Evolutionary conservation across 106 monocot species (phyloP).

Genomic region (Apostasia shenzhenica): DNA sequence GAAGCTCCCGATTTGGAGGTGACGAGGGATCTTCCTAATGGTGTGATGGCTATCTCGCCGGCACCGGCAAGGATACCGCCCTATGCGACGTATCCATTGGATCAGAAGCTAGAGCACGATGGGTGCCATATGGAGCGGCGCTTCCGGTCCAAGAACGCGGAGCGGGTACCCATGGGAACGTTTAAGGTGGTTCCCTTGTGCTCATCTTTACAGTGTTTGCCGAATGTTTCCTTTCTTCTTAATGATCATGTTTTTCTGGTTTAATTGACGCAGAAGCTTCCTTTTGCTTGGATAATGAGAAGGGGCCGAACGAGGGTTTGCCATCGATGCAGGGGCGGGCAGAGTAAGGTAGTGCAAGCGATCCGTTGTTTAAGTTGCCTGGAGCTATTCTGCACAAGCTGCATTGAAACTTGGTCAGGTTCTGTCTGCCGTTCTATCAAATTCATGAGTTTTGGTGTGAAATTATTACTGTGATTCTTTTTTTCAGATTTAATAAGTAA

Average conservation of each 20-base stretch:
- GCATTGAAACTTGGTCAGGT: slow-evolving; percentile 8
- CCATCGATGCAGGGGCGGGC: slow-evolving; percentile 1
- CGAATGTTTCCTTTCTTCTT: neutral
- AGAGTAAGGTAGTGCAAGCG: neutral
- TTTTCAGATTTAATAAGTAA: neutral
- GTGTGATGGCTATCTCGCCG: slow-evolving; percentile 69
- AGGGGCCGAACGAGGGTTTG: neutral
- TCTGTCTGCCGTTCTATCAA: neutral
- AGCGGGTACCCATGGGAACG: slow-evolving; percentile 36
- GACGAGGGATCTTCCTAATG: slow-evolving; percentile 59
- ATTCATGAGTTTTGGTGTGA: slow-evolving; percentile 1
- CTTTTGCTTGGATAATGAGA: slow-evolving; percentile 5
- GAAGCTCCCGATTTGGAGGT: slow-evolving; percentile 12
- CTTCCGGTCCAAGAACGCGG: slow-evolving; percentile 82
- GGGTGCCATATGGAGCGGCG: slow-evolving; percentile 23
- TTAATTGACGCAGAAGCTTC: slow-evolving; percentile 28
- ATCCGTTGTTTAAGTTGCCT: neutral
- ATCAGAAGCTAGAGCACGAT: slow-evolving; percentile 31
- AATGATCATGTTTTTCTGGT: neutral
- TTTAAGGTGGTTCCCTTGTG: slow-evolving; percentile 23
- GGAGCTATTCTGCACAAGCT: neutral
- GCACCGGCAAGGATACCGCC: slow-evolving; percentile 6
- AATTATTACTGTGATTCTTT: neutral
- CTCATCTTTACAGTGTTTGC: neutral
- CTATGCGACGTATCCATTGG: slow-evolving; percentile 10